phyloP scores from a whole-genome alignment of 2,329 filamentous ascomycete species.

The Phialocephala subalpina region DNA sequence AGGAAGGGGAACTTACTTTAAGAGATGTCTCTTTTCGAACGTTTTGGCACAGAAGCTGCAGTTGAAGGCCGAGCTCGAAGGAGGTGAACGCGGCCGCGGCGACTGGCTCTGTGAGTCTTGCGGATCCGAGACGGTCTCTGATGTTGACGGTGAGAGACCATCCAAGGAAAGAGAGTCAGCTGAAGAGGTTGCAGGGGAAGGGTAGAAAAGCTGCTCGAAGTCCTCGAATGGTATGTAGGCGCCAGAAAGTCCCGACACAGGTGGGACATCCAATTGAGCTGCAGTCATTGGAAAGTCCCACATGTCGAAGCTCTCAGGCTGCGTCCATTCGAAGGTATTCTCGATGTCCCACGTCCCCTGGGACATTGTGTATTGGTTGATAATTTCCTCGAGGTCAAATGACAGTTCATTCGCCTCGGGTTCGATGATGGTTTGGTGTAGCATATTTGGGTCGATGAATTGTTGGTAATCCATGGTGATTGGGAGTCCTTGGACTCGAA shows the following conservation, averaged over 20 bases:
- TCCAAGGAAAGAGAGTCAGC: neutral
- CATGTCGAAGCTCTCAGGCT: neutral
- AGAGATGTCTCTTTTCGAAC: constrained; percentile 8
- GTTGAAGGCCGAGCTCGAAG: neutral
- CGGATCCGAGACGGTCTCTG: neutral
- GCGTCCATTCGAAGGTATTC: neutral
- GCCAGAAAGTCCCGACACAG: neutral
- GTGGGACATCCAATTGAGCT: neutral
- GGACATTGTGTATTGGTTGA: neutral
- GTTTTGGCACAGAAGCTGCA: constrained; percentile 5
- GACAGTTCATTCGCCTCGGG: constrained; percentile 5
- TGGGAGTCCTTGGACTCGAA: constrained; percentile 3
- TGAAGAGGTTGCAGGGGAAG: neutral
- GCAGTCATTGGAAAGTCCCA: neutral
- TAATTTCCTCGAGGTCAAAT: constrained; percentile 4
- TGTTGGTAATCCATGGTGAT: constrained; percentile 7
- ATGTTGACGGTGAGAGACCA: neutral
- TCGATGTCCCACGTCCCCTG: neutral
- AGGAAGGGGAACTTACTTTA: constrained; percentile 4
- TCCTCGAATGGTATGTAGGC: constrained; percentile 3
- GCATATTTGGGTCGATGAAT: constrained; percentile 4
- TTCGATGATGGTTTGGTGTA: constrained; percentile 6
- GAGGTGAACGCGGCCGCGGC: neutral
- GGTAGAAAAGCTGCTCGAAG: constrained; percentile 1
- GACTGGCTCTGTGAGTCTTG: neutral